Evolutionary conservation across 352 stramenopile genomes (phyloP), one percentile per base, ranked within the genome.

Genomic region (Phytophthora citricola): DNA sequence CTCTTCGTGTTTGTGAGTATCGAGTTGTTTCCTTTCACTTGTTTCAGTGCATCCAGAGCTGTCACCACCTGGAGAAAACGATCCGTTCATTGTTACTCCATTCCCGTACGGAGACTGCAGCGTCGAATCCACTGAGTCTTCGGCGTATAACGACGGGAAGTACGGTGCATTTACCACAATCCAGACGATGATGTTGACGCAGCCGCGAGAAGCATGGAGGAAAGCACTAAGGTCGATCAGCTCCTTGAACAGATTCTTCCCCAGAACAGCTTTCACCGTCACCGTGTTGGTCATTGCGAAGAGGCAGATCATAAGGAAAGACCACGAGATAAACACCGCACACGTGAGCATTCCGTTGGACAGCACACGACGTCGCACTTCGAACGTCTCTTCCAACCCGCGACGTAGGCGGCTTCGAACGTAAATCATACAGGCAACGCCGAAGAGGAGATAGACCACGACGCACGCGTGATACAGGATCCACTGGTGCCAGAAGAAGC

Each of bases 121-220:
- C 8, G 50, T 45, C 4, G 41, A 54, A 14, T 69, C 53, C 14
- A 20, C 32, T 8, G 31, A 3, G 8, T 60, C 72, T 52, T 58
- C 89, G n/a, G 61, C 43, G 54, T 61, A 79, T 14, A 63, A 43
- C 7, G 75, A 72, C 34, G 77, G 71, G 27, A 96, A 63, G 47
- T 85, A 84, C 2, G 76, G 64, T 8, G 63, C 75, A 59, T 96
- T 96, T 29, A 94, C 86, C 14, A 94, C 81, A 43, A 91, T 73
- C 89, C 89, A 96, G 22, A 96, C 89, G 36, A 96, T 85, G 40
- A 96, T 82, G 56, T 95, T 94, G 22, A 95, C 74, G n/a, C 73
- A 80, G 1, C 89, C 87, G 17, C 88, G 76, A 8, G 88, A 90
- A 8, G 86, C 73, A 59, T 96, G 88, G 27, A 92, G 49, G 57